A percentile compares a stretch with the other conserved stretches of the same genome.
Conservation (phyloP, 148 eudicot species). For the Camellia lanceoleosa region DNA sequence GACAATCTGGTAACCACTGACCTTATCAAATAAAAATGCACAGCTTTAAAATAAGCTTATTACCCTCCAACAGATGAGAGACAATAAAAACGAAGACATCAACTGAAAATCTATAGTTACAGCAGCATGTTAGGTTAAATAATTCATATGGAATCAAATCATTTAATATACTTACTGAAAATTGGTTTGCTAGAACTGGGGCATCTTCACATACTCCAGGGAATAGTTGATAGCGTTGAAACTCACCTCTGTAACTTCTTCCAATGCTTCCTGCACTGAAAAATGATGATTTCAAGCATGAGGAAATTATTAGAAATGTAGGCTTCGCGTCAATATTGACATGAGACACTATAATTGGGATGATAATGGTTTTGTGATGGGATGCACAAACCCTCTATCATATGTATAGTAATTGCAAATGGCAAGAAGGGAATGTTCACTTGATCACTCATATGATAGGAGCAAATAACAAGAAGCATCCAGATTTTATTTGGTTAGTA, state of each 20-base stretch:
- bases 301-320: not conserved
- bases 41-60: not conserved
- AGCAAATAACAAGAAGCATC: not conserved
- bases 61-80: not conserved
- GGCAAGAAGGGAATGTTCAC: not conserved
- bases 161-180: conserved; percentile 58
- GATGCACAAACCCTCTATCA: not conserved
- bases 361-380: not conserved
- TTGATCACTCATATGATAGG: not conserved
- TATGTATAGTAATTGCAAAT: not conserved
- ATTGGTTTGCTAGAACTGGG: conserved; percentile 84
- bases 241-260: conserved; percentile 87
- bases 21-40: too few relatives aligned
- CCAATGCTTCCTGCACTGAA: conserved; percentile 94
- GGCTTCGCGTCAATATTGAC: not conserved
- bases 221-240: conserved; percentile 84
- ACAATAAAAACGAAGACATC: not conserved
- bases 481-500: not conserved
- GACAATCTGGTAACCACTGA: not conserved
- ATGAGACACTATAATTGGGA: not conserved
- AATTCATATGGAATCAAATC: not conserved
- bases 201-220: conserved; percentile 74
- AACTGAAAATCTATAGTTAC: not conserved
- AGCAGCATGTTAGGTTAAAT: not conserved
- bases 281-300: not conserved